A percentile compares a stretch with the other conserved stretches of the same genome.
phyloP scores from a whole-genome alignment of 352 stramenopile species.

The Blastocystis sp. region DNA sequence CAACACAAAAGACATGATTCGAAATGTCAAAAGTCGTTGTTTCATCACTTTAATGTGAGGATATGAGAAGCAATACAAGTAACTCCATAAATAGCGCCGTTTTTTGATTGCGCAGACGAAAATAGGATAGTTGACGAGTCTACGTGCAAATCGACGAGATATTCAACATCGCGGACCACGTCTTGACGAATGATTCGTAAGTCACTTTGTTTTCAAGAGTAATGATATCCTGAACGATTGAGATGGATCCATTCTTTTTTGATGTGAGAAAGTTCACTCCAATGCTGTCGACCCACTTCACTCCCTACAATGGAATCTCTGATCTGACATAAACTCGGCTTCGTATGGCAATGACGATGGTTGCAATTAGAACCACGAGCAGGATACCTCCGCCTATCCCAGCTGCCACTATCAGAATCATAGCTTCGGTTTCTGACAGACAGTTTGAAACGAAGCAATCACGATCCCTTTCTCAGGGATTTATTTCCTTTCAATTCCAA shows the following conservation, averaged over 20 bases:
- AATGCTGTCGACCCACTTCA: conserved; percentile 51
- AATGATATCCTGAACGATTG: not conserved
- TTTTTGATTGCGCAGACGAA: conserved; percentile 4
- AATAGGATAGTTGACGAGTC: conserved; percentile 15
- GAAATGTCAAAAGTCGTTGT: conserved; percentile 20
- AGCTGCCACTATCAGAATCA: conserved; percentile 1
- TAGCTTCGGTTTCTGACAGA: not conserved
- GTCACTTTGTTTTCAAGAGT: conserved; percentile 33
- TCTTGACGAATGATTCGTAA: conserved; percentile 52
- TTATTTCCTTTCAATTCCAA: not conserved
- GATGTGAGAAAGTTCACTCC: conserved; percentile 49
- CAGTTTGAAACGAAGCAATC: not conserved
- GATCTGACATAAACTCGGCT: not conserved
- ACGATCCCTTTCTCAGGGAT: not conserved
- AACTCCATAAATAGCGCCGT: conserved; percentile 24
- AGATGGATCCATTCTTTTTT: not conserved
- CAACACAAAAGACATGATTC: conserved; percentile 51
- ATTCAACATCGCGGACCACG: not conserved
- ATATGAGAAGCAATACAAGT: not conserved
- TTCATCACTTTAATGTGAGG: not conserved
- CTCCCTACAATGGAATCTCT: not conserved
- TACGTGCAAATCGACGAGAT: not conserved
- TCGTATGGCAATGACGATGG: not conserved
- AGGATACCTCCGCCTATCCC: not conserved
- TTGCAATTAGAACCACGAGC: not conserved